Percentiles rank a stretch among this genome's conserved stretches.
Evolutionary conservation across 2,329 filamentous ascomycete species (phyloP).

Genomic region (Elsinoe fawcettii): DNA sequence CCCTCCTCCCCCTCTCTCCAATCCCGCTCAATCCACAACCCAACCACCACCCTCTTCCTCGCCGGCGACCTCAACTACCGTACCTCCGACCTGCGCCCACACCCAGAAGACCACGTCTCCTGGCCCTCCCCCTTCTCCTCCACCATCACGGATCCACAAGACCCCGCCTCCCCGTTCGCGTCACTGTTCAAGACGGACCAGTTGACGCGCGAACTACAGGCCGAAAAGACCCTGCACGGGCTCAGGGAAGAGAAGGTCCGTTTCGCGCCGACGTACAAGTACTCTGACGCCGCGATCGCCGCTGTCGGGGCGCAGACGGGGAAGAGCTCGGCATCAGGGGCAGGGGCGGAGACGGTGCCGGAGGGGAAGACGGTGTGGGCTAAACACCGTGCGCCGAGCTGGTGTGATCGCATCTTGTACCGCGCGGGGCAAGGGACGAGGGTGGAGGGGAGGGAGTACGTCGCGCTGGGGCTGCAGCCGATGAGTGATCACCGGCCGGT

Average conservation of each 20-base stretch:
- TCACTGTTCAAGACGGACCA: slow-evolving; percentile 70
- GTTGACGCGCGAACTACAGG: slow-evolving; percentile 61
- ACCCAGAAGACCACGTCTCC: slow-evolving; percentile 45
- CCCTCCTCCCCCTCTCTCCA: not conserved
- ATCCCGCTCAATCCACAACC: slow-evolving; percentile 54
- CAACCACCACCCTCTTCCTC: slow-evolving; percentile 71
- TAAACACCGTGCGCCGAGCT: slow-evolving; percentile 75
- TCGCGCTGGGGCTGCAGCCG: slow-evolving; percentile 67
- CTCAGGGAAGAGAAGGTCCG: slow-evolving; percentile 63
- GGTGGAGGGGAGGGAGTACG: slow-evolving; percentile 57
- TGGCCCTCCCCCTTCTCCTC: slow-evolving; percentile 54
- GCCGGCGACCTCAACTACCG: slow-evolving; percentile 94
- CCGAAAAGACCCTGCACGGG: slow-evolving; percentile 67
- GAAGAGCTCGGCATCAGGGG: slow-evolving; percentile 1
- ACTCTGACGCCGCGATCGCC: slow-evolving; percentile 42
- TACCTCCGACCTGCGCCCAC: slow-evolving; percentile 54
- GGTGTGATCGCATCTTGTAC: slow-evolving; percentile 88
- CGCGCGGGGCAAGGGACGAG: slow-evolving; percentile 42
- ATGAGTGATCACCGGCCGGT: slow-evolving; percentile 86
- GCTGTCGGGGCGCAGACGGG: slow-evolving; percentile 22
- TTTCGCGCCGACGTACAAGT: slow-evolving; percentile 95
- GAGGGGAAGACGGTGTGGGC: slow-evolving; percentile 53
- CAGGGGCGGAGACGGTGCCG: slow-evolving; percentile 12
- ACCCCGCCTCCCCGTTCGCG: slow-evolving; percentile 57
- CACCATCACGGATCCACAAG: slow-evolving; percentile 45